Evolutionary conservation across 176 grass and related monocot genomes (phyloP), one percentile per base, ranked within the genome.

Genomic region (Phoenix roebelenii): DNA sequence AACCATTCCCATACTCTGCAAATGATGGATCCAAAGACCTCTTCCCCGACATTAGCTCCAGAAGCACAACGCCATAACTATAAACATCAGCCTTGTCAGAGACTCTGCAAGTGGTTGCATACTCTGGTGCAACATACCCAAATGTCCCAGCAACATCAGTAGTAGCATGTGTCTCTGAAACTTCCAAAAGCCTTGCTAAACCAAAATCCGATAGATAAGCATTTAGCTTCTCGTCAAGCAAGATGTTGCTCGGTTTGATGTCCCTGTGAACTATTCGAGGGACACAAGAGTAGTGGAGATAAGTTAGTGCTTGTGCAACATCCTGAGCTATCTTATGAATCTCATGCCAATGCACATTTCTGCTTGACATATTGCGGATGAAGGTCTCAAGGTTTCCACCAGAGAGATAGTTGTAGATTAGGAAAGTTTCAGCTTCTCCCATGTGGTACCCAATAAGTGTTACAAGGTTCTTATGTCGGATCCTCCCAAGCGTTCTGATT

Each of bases 131-230:
- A 0, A 83, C 79, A 73, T 88, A 88, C 25, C 85, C 85, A 83
- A 83, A 88, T 54, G 85, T 88, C 35, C 85, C 85, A 25, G 80
- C 85, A 60, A 88, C 85, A 88, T 88, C 85, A 15, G 85, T 88
- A 6, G 80, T 83, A 44, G 85, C 79, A 60, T 88, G 85, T 0
- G 85, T 88, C 52, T 88, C 68, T 18, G 76, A 73, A 72, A 79
- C 79, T 76, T 88, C 80, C 62, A 88, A 73, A 70, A 88, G 80
- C 25, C 72, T 83, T 0, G 76, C 85, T 64, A 88, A 76, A 50
- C 85, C 80, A 66, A 88, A 88, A 79, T 88, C 85, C 25, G 80
- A 83, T 52, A 88, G 72, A 61, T 88, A 88, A 3, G 85, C 85
- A 18, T 83, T 88, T 16, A 75, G 60, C 49, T 83, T 69, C 55